Conservation (phyloP, 2,329 filamentous ascomycete genomes). For the Pseudogymnoascus sp. region DNA sequence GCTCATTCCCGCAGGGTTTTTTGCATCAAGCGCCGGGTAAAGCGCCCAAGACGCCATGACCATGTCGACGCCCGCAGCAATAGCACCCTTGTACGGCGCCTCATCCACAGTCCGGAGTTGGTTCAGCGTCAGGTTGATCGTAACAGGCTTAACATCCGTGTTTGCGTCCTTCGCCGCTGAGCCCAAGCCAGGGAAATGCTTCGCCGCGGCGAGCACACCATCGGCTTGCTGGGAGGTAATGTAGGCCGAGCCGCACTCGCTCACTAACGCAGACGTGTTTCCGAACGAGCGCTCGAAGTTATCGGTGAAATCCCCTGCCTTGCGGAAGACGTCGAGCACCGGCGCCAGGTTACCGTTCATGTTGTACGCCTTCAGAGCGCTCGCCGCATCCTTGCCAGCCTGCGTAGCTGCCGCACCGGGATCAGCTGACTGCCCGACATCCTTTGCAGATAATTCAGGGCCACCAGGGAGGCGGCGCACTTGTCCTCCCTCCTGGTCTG, state of each 20-base stretch:
- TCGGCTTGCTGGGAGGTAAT: constrained; percentile 20
- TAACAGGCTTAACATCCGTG: constrained; percentile 25
- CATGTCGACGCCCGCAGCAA: constrained; percentile 25
- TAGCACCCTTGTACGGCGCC: constrained; percentile 21
- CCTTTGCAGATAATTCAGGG: constrained; percentile 22
- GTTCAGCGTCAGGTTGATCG: constrained; percentile 19
- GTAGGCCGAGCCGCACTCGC: constrained; percentile 19
- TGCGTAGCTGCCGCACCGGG: constrained; percentile 17
- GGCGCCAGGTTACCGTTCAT: constrained; percentile 16
- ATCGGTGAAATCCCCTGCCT: constrained; percentile 15
- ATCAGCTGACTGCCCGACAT: constrained; percentile 20
- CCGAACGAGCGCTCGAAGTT: constrained; percentile 23
- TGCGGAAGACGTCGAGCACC: neutral
- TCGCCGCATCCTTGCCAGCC: constrained; percentile 21
- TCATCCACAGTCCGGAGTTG: constrained; percentile 23
- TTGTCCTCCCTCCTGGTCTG: constrained; percentile 29
- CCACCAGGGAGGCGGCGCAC: constrained; percentile 24
- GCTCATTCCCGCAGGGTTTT: constrained; percentile 24
- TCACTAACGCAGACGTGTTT: constrained; percentile 21
- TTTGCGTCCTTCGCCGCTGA: constrained; percentile 21
- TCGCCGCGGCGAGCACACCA: constrained; percentile 23
- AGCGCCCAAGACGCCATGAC: constrained; percentile 28
- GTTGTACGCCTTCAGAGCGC: constrained; percentile 16
- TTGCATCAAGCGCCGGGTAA: constrained; percentile 24
- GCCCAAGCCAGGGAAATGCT: constrained; percentile 29